Percentiles rank a stretch among this genome's conserved stretches.
phyloP scores from a whole-genome alignment of 1,139 yeast genomes.

The Sugiyamaella castrensis region DNA sequence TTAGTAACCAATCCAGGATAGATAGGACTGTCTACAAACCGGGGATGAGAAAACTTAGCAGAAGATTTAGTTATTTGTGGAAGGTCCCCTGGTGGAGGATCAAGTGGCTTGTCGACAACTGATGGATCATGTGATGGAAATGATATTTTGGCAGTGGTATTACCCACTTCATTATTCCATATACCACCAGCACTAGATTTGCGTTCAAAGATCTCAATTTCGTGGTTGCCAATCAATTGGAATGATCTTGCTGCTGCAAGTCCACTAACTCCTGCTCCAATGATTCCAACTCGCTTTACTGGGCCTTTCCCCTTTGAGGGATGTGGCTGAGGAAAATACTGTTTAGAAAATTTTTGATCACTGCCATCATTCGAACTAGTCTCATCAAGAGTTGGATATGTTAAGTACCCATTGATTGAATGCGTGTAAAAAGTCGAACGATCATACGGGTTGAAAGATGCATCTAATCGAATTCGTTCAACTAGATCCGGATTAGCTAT shows the following conservation, averaged over 20 bases:
- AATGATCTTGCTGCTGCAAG: slow-evolving; percentile 7
- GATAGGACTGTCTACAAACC: slow-evolving; percentile 4
- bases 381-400: too few species aligned
- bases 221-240: slow-evolving; percentile 2
- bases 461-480: slow-evolving; percentile 39
- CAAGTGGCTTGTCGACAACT: slow-evolving; percentile 9
- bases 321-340: too few species aligned
- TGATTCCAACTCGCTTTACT: slow-evolving; percentile 5
- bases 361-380: too few species aligned
- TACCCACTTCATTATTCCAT: slow-evolving; percentile 4
- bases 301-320: too few species aligned
- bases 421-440: slow-evolving; percentile 36
- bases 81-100: background rate
- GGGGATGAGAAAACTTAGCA: background rate
- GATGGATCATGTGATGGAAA: slow-evolving; percentile 2
- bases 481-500: slow-evolving; percentile 51
- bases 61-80: background rate
- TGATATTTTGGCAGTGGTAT: background rate
- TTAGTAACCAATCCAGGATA: slow-evolving; percentile 5
- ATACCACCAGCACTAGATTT: slow-evolving; percentile 6
- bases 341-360: too few species aligned
- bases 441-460: slow-evolving; percentile 33
- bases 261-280: slow-evolving; percentile 13
- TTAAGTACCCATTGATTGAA: background rate
- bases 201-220: slow-evolving; percentile 7